Conservation (phyloP, 1,139 yeast species). For the Debaryomycetaceae sp. region DNA sequence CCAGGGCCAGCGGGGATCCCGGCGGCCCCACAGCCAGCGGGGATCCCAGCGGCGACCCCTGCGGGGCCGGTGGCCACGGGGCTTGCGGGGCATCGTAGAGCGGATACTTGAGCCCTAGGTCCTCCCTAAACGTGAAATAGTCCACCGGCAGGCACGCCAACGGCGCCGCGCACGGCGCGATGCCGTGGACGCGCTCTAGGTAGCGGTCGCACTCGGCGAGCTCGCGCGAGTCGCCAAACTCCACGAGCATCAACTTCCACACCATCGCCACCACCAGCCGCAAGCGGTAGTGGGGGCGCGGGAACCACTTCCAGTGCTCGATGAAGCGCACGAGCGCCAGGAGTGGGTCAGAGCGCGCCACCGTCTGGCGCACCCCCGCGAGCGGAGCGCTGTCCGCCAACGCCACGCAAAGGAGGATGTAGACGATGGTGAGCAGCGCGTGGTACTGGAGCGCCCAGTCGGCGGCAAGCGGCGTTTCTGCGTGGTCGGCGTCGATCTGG, state of each 20-base stretch:
- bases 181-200: constrained; percentile 39
- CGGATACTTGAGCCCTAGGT: constrained; percentile 72
- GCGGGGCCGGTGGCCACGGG: too few species aligned
- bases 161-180: constrained; percentile 30
- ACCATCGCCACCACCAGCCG: constrained; percentile 55
- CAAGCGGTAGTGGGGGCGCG: constrained; percentile 21
- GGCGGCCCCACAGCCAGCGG: too few species aligned
- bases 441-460: constrained; percentile 26
- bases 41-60: too few species aligned
- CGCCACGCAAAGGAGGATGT: constrained; percentile 38
- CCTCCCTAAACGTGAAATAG: constrained; percentile 74
- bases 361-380: constrained; percentile 14
- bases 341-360: constrained; percentile 34
- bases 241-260: constrained; percentile 56
- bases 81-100: constrained; percentile 37
- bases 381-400: constrained; percentile 16
- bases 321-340: constrained; percentile 45
- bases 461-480: too few species aligned
- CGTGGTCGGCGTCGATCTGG: too few species aligned
- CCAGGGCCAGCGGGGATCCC: too few species aligned
- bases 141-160: constrained; percentile 71
- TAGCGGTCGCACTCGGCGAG: constrained; percentile 47
- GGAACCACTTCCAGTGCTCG: constrained; percentile 66
- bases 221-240: constrained; percentile 57
- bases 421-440: constrained; percentile 49